phyloP scores from a whole-genome alignment of 2,329 filamentous ascomycete species.

The Ophiobolus disseminans region DNA sequence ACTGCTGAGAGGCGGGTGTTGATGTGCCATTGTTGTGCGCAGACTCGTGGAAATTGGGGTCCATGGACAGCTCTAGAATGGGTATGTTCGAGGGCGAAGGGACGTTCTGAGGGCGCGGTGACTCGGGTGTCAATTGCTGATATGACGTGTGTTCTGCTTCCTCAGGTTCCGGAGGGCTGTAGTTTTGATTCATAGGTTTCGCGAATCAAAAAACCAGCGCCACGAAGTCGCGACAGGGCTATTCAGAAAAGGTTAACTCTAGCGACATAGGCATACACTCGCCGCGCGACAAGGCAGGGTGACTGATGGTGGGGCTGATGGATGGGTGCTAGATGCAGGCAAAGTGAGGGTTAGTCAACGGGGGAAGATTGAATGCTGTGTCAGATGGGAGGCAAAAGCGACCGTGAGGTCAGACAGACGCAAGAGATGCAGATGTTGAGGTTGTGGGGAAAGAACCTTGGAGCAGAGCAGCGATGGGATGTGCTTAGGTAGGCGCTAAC shows the following conservation, averaged over 20 bases:
- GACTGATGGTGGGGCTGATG: slow-evolving; percentile 8
- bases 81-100: slow-evolving; percentile 73
- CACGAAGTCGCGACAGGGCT: slow-evolving; percentile 16
- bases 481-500: too few relatives aligned
- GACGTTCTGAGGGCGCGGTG: slow-evolving; percentile 72
- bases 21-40: slow-evolving; percentile 57
- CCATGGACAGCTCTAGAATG: slow-evolving; percentile 73
- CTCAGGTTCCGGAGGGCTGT: slow-evolving; percentile 61
- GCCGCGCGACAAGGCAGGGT: slow-evolving; percentile 22
- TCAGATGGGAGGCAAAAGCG: slow-evolving; percentile 22
- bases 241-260: slow-evolving; percentile 21
- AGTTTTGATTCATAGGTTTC: slow-evolving; percentile 64
- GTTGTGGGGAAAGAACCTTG: slow-evolving; percentile 10
- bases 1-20: slow-evolving; percentile 43
- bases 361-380: slow-evolving; percentile 6
- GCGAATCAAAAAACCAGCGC: slow-evolving; percentile 32
- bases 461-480: too few relatives aligned
- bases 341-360: slow-evolving; percentile 11
- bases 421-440: slow-evolving; percentile 29
- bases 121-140: slow-evolving; percentile 72
- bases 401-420: slow-evolving; percentile 17
- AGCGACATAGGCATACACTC: slow-evolving; percentile 26
- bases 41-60: slow-evolving; percentile 73
- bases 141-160: slow-evolving; percentile 67
- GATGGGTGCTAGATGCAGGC: slow-evolving; percentile 16